Evolutionary conservation across 768 basidiomycete genomes (phyloP).

Genomic region (Pisolithus albus): DNA sequence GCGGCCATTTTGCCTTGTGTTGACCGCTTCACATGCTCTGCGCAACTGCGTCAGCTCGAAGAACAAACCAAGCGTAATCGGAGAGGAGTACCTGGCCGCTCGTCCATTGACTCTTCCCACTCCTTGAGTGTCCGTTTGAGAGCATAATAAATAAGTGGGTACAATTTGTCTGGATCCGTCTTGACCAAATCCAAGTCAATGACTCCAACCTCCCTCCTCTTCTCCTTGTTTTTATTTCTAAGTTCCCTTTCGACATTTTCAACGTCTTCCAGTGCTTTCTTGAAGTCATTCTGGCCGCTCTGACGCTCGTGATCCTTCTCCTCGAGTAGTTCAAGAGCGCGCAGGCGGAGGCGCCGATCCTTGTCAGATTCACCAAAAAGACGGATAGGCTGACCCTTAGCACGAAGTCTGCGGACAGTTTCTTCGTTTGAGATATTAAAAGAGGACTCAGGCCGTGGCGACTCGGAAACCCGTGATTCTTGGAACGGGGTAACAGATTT

Average conservation of each 20-base stretch:
- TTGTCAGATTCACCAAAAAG: slow-evolving; percentile 95
- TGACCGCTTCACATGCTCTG: slow-evolving; percentile 81
- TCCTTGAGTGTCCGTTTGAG: slow-evolving; percentile 89
- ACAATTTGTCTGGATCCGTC: slow-evolving; percentile 89
- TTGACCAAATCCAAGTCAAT: slow-evolving; percentile 80
- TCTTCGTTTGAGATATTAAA: slow-evolving; percentile 96
- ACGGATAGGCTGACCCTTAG: slow-evolving; percentile 90
- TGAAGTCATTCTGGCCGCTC: slow-evolving; percentile 93
- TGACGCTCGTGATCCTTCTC: slow-evolving; percentile 75
- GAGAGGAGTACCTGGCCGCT: slow-evolving; percentile 66
- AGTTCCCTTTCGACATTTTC: slow-evolving; percentile 69
- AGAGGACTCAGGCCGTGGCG: slow-evolving; percentile 32
- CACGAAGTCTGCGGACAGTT: slow-evolving; percentile 78
- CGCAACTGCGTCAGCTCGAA: not conserved
- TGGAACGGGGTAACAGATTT: slow-evolving; percentile 33
- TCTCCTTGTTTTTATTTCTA: slow-evolving; percentile 49
- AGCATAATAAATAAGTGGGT: slow-evolving; percentile 95
- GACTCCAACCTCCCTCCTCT: slow-evolving; percentile 59
- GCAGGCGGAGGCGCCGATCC: slow-evolving; percentile 80
- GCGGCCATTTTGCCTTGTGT: slow-evolving; percentile 92
- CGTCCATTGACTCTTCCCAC: slow-evolving; percentile 94
- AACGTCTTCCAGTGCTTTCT: slow-evolving; percentile 80
- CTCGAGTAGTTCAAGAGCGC: slow-evolving; percentile 93
- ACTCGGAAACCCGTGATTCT: slow-evolving; percentile 30
- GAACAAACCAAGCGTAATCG: not conserved